Evolutionary conservation across 1,284 basidiomycete genomes (phyloP).

Genomic region (Austropuccinia psidii): DNA sequence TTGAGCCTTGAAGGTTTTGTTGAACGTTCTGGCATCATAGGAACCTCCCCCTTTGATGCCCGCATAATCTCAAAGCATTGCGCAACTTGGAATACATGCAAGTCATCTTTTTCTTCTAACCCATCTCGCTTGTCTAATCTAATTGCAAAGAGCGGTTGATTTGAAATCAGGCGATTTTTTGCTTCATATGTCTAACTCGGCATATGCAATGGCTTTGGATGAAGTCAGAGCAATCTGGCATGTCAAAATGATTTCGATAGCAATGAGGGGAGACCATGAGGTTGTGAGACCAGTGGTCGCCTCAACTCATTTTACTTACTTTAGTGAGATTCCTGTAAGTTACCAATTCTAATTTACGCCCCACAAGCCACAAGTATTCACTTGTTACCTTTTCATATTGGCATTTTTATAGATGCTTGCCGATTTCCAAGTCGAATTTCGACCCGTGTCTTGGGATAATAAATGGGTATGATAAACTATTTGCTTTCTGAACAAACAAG

Average conservation of each 20-base stretch:
- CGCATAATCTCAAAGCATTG: slow-evolving; percentile 9
- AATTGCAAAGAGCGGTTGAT: no score
- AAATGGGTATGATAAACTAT: slow-evolving; percentile 21
- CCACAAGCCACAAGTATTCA: no score
- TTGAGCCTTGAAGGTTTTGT: background rate
- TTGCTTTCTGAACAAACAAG: background rate
- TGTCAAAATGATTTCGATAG: background rate
- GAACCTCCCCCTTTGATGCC: slow-evolving; percentile 6
- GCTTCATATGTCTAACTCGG: slow-evolving; percentile 28
- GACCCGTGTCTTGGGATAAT: slow-evolving; percentile 19
- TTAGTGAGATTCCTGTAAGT: slow-evolving; percentile 26
- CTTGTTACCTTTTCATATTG: no score
- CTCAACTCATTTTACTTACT: slow-evolving; percentile 23
- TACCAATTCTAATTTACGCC: background rate
- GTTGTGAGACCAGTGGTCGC: slow-evolving; percentile 1
- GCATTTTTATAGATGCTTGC: slow-evolving; percentile 22
- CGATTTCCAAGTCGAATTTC: slow-evolving; percentile 24
- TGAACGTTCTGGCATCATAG: background rate
- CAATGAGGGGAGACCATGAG: slow-evolving; percentile 23
- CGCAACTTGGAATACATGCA: slow-evolving; percentile 32
- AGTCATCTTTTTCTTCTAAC: no score
- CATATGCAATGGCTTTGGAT: slow-evolving; percentile 29
- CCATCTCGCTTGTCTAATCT: no score
- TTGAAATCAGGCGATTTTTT: slow-evolving; percentile 20
- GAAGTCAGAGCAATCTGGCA: slow-evolving; percentile 14